phyloP scores from a whole-genome alignment of 352 stramenopile species.

The Pythium utonaiense region DNA sequence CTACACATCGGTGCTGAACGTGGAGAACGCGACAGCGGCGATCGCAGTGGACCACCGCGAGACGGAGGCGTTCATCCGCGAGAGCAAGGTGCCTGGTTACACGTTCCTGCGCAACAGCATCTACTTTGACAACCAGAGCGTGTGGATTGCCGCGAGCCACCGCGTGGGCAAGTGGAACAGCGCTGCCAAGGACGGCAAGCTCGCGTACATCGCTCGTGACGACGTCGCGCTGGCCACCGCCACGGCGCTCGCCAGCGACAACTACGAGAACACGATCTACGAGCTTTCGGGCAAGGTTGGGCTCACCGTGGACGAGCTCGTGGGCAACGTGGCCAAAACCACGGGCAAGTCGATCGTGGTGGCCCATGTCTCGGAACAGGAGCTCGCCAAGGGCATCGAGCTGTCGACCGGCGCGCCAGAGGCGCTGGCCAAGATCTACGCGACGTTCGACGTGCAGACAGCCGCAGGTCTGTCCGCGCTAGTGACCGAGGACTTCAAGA shows the following conservation, averaged over 20 bases:
- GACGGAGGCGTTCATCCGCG: constrained; percentile 12
- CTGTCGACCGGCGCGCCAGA: neutral
- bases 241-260: constrained; percentile 9
- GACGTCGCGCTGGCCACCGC: constrained; percentile 11
- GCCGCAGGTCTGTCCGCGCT: neutral
- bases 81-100: constrained; percentile 15
- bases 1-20: constrained; percentile 21
- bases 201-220: constrained; percentile 4
- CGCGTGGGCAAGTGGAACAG: constrained; percentile 13
- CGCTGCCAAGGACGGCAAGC: constrained; percentile 6
- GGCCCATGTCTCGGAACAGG: constrained; percentile 4
- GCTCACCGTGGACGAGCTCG: constrained; percentile 11
- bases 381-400: neutral
- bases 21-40: constrained; percentile 7
- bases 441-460: constrained; percentile 19
- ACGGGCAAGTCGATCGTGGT: constrained; percentile 16
- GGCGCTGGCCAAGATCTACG: constrained; percentile 3
- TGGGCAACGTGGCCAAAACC: constrained; percentile 7
- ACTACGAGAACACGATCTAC: constrained; percentile 13
- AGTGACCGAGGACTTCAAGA: constrained; percentile 19
- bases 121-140: constrained; percentile 23
- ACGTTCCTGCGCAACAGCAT: constrained; percentile 22
- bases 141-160: neutral
- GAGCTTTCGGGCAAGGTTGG: constrained; percentile 4
- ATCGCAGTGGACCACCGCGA: constrained; percentile 1